Evolutionary conservation across 805 yeast genomes (phyloP), one percentile per base, ranked within the genome.

Genomic region (Yamadazyma sp.): DNA sequence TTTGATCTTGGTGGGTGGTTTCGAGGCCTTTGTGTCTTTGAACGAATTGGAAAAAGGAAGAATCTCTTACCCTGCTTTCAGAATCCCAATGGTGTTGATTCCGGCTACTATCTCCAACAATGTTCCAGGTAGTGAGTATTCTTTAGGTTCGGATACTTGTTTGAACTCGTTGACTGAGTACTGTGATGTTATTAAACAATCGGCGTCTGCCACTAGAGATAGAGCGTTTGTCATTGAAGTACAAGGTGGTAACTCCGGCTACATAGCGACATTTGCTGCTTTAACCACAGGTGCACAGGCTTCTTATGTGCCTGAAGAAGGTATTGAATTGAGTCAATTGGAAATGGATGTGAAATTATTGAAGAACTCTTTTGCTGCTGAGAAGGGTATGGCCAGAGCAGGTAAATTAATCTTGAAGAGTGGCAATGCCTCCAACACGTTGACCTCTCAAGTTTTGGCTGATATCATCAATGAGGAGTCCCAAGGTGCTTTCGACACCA

Each of bases 41-140:
- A 79, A 85, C 53, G 85, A 89, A 68, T 75, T 93, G 48, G 84
- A 85, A 50, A 73, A 74, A 49, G 88, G 93, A 21, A 78, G 96
- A 61, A 49, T 59, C 11, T 67, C 78, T 42, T 93, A 88, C 66
- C 98, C 99, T 29, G 80, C 91, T 19, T 86, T 93, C 69, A 80
- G 91, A 62, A 89, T 93, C 48, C 99, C 99, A 46, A 82, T 91
- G 86, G 84, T 86, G 28, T 78, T 87, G 51, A 74, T 93, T 48
- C 99, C 99, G 8, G 91, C 98, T 2, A 93, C 99, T 2, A 87
- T 93, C 47, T 89, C 97, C 12, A 93, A 93, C 68, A 93, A 93
- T 53, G 98, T 93, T 34, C 99, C 99, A n/a, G 99, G 99, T 43
- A 84, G 98, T 2, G 97, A 93, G 64, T 89, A 89, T 63, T 89